phyloP scores from a whole-genome alignment of 768 basidiomycete species.

The Tylopilus subfusipes region DNA sequence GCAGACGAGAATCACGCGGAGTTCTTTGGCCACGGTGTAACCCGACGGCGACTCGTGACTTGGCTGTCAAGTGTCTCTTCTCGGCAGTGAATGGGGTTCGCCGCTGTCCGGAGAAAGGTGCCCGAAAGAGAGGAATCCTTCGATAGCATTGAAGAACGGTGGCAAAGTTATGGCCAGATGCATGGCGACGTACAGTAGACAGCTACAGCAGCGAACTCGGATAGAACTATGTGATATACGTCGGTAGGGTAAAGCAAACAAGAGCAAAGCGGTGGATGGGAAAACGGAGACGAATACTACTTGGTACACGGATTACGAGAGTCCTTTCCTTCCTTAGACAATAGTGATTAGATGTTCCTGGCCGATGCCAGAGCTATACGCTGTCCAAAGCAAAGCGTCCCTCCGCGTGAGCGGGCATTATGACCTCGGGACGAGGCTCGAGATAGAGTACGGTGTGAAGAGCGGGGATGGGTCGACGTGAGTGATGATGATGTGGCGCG shows the following conservation, averaged over 20 bases:
- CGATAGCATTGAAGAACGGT: neutral
- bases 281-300: constrained; percentile 10
- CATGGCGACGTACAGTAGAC: constrained; percentile 4
- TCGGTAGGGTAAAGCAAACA: neutral
- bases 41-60: constrained; percentile 5
- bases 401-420: constrained; percentile 1
- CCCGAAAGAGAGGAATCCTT: neutral
- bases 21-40: no score
- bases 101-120: neutral
- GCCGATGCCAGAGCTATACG: neutral
- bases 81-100: neutral
- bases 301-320: constrained; percentile 16
- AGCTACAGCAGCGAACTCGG: constrained; percentile 16
- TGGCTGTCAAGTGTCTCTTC: neutral
- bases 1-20: constrained; percentile 1
- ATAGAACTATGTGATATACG: neutral
- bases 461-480: neutral
- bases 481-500: neutral
- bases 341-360: constrained; percentile 17
- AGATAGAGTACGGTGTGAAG: neutral
- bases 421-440: constrained; percentile 4
- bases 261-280: neutral
- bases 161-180: constrained; percentile 6
- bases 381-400: constrained; percentile 5
- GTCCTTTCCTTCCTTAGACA: constrained; percentile 18